Evolutionary conservation across 2,329 filamentous ascomycete species (phyloP).

Genomic region (Lasiodiplodia citricola): DNA sequence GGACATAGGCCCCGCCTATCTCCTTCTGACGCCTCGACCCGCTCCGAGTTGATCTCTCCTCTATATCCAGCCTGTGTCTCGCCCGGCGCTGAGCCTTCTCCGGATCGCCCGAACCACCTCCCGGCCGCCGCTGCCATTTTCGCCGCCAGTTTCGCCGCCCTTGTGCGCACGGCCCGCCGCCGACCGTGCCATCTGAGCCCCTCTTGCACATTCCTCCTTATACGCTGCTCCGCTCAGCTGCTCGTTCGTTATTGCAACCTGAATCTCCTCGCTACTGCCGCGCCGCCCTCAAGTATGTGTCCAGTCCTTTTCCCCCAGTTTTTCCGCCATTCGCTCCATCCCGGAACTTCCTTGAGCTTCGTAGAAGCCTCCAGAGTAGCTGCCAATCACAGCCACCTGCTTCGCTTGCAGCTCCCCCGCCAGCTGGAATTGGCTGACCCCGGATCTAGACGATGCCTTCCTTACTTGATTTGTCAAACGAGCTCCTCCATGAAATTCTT

Average conservation of each 20-base stretch:
- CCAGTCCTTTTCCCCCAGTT: not conserved
- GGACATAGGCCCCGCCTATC: slow-evolving; percentile 20
- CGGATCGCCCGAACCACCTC: not conserved
- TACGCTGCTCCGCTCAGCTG: slow-evolving; percentile 4
- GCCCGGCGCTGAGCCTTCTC: not conserved
- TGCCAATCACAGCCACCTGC: not conserved
- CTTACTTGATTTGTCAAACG: slow-evolving; percentile 24
- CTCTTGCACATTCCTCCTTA: slow-evolving; percentile 9
- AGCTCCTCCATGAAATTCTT: slow-evolving; percentile 25
- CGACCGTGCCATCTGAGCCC: not conserved
- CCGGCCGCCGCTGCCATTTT: not conserved
- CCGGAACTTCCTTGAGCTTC: not conserved
- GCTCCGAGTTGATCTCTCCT: not conserved
- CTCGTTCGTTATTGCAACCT: not conserved
- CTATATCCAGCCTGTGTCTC: not conserved
- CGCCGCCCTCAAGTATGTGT: not conserved
- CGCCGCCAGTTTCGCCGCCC: not conserved
- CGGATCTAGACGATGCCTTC: not conserved
- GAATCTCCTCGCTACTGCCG: not conserved
- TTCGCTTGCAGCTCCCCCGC: not conserved
- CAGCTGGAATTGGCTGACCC: not conserved
- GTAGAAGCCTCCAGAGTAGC: not conserved
- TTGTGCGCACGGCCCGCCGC: not conserved
- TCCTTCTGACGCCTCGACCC: slow-evolving; percentile 16
- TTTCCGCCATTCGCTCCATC: not conserved